Conservation (phyloP, 2,329 filamentous ascomycete species). For the Chrysoporthe deuterocubensis region DNA sequence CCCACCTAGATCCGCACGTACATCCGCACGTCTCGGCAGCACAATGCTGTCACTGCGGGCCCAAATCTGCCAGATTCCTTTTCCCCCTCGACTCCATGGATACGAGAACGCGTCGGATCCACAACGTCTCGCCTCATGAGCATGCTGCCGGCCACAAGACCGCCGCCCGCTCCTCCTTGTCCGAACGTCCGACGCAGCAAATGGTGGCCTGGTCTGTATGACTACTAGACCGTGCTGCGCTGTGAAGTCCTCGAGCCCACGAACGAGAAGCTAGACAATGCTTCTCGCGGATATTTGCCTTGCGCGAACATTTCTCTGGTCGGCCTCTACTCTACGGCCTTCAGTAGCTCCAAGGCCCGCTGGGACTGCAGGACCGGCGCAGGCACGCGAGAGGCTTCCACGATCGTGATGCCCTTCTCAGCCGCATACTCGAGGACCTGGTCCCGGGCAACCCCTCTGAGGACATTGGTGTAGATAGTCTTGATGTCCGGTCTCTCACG, state of each 20-base stretch:
- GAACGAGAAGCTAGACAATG: too few relatives aligned
- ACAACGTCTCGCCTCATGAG: neutral
- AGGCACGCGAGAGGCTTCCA: slow-evolving; percentile 18
- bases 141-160: neutral
- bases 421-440: slow-evolving; percentile 5
- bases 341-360: neutral
- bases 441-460: slow-evolving; percentile 11
- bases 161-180: neutral
- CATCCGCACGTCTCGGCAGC: too few relatives aligned
- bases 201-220: neutral
- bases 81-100: too few relatives aligned
- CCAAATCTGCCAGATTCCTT: too few relatives aligned
- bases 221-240: neutral
- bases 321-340: neutral
- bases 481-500: slow-evolving; percentile 3
- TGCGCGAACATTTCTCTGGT: neutral
- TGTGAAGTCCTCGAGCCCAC: neutral
- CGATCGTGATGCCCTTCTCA: slow-evolving; percentile 14
- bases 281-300: too few relatives aligned
- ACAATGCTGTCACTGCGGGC: too few relatives aligned
- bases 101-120: neutral
- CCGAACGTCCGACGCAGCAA: neutral
- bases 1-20: too few relatives aligned
- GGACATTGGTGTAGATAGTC: slow-evolving; percentile 24
- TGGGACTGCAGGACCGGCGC: slow-evolving; percentile 16